These are phyloP conservation scores for Talaromyces adpressus DNA, from an alignment of 495 filamentous ascomycete genomes.

Conservation along the genomic window DNA sequence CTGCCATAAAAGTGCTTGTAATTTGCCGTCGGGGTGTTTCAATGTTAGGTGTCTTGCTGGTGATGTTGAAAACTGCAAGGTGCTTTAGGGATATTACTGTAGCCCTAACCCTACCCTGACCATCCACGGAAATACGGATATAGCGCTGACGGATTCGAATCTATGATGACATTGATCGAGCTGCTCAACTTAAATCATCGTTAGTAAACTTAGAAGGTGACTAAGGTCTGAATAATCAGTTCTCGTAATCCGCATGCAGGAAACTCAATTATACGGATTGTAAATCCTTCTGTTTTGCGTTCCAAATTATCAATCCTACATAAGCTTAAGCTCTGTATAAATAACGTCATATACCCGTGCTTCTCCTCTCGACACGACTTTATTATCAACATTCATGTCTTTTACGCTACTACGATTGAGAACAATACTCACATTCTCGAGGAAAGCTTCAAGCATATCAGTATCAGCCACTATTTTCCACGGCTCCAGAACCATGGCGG, in stretches of 20 bases:
- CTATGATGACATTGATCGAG: background rate
- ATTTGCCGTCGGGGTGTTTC: background rate
- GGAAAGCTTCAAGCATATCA: constrained; percentile 7
- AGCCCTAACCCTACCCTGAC: background rate
- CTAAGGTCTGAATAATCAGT: background rate
- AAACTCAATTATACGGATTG: background rate
- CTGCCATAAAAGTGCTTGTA: no score
- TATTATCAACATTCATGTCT: background rate
- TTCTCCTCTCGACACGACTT: background rate
- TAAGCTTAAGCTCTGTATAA: background rate
- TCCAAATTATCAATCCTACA: background rate
- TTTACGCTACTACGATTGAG: background rate
- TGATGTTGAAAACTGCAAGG: background rate
- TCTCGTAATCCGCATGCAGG: no score
- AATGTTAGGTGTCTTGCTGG: background rate
- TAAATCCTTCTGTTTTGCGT: background rate
- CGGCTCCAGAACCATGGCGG: constrained; percentile 31
- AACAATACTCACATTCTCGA: background rate
- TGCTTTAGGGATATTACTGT: background rate
- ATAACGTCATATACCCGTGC: background rate
- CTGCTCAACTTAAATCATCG: background rate
- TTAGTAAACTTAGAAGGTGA: background rate
- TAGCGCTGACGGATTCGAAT: background rate
- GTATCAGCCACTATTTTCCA: constrained; percentile 14
- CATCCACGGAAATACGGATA: background rate